phyloP scores from a whole-genome alignment of 2,329 filamentous ascomycete genomes.

The Penicillium sp. region DNA sequence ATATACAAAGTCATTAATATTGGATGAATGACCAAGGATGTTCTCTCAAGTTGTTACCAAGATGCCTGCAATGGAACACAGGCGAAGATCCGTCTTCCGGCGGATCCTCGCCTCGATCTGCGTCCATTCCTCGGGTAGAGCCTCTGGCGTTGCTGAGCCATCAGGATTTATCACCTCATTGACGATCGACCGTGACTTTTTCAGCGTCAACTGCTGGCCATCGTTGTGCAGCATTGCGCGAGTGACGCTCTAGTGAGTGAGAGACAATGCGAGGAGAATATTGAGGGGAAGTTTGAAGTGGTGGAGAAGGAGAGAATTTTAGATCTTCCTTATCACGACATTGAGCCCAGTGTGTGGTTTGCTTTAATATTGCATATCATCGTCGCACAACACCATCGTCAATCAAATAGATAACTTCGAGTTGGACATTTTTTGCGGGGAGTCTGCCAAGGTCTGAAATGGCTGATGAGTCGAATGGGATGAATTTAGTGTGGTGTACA shows the following conservation, averaged over 20 bases:
- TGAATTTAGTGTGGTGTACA: not conserved
- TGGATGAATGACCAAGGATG: not conserved
- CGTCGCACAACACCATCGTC: not conserved
- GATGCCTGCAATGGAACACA: conserved; percentile 74
- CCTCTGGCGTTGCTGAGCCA: not conserved
- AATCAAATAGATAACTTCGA: not conserved
- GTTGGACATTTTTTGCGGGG: not conserved
- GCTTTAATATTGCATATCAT: not conserved
- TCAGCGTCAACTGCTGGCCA: conserved; percentile 1
- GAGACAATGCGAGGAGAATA: not conserved
- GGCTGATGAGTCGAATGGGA: not conserved
- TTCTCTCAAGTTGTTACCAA: conserved; percentile 37
- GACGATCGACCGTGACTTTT: not conserved
- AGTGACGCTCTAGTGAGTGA: not conserved
- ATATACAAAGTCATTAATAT: not conserved
- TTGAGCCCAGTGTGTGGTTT: not conserved
- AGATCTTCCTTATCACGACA: not conserved
- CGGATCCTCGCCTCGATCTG: conserved; percentile 56
- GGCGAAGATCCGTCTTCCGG: conserved; percentile 68
- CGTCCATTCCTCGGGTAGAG: conserved; percentile 24
- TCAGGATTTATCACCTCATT: not conserved
- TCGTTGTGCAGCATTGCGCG: conserved; percentile 7
- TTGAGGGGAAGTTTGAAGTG: not conserved
- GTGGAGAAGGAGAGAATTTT: not conserved
- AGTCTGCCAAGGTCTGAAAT: not conserved